Base-by-base conservation (phyloP, 345 rosid genomes). In the Carallia pectinifolia region DNA sequence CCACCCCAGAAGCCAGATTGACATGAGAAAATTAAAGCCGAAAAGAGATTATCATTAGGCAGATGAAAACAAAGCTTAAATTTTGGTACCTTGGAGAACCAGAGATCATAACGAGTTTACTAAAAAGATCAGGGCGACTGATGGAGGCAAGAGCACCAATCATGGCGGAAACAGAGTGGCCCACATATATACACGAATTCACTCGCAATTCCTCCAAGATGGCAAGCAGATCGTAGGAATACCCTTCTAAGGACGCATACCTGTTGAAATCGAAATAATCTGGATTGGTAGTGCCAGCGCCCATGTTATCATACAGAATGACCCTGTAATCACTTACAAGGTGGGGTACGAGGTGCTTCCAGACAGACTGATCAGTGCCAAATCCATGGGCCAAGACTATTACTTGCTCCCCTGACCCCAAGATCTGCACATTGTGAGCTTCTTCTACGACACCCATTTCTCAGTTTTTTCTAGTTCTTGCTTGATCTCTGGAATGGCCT, bases 331-430 rank as follows among this genome's bases (percentile, higher is more conserved):
- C 89, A 4, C 83, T 93, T 6, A 90, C 62, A 2, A 94, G 85
- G 81, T 91, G 96, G 12, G 98, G 97, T 2, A 94, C 84, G 15
- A 94, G 80, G 79, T 94, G 96, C 74, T 87, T 91, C 98, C 98
- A 94, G 2, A 85, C 89, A 0, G 98, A 94, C 71, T 94, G 98
- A 72, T 94, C 96, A 15, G 97, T 88, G 58, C 98, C 98, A 67
- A 90, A 91, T 1, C 98, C 98, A 62, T 91, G 97, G 38, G 86
- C 97, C 55, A 93, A 77, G 12, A 93, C 88, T 38, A 93, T 80
- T 0, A 67, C 70, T 70, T 74, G 83, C 7, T 73, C 76, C 39
- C 97, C 97, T 30, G 91, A 74, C 0, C 98, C 98, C 48, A 87
- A 16, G 27, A 87, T 82, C 79, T 83, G 89, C 48, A 85, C 75